phyloP scores from a whole-genome alignment of 805 yeast species.

The Candida xiaguanensis region DNA sequence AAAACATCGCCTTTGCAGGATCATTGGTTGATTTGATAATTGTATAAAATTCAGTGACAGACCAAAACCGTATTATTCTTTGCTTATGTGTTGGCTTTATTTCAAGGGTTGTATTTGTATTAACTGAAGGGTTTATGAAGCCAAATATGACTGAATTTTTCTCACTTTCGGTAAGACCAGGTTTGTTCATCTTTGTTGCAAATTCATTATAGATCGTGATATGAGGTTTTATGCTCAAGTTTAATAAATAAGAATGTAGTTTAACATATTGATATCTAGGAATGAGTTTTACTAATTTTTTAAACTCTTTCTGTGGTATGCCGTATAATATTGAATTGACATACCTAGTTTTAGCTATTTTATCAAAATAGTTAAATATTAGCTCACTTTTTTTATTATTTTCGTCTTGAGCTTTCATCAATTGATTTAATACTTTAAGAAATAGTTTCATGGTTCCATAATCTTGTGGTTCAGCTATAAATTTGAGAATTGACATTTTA shows the following conservation, averaged over 20 bases:
- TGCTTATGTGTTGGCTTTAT: not conserved
- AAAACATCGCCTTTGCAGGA: constrained; percentile 29
- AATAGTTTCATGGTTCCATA: not conserved
- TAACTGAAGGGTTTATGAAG: constrained; percentile 1
- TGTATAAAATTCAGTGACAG: not conserved
- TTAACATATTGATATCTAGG: not conserved
- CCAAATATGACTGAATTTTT: not conserved
- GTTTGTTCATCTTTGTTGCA: not conserved
- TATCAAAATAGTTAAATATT: constrained; percentile 2
- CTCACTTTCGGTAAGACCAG: not conserved
- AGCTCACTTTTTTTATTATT: not conserved
- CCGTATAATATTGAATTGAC: constrained; percentile 1
- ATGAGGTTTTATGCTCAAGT: not conserved
- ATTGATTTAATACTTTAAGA: not conserved
- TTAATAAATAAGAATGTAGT: not conserved
- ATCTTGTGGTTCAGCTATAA: constrained; percentile 21
- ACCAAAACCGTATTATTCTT: not conserved
- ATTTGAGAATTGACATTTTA: constrained; percentile 24
- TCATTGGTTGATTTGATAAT: constrained; percentile 19
- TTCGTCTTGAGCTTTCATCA: not conserved
- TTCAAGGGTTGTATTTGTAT: not conserved
- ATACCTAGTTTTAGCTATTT: constrained; percentile 2
- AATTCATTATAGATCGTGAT: not conserved
- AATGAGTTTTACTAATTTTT: not conserved
- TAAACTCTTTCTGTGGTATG: not conserved